Percentiles rank a stretch among this genome's conserved stretches.
Conservation (phyloP, 345 rosid species). For the Excoecaria agallocha region DNA sequence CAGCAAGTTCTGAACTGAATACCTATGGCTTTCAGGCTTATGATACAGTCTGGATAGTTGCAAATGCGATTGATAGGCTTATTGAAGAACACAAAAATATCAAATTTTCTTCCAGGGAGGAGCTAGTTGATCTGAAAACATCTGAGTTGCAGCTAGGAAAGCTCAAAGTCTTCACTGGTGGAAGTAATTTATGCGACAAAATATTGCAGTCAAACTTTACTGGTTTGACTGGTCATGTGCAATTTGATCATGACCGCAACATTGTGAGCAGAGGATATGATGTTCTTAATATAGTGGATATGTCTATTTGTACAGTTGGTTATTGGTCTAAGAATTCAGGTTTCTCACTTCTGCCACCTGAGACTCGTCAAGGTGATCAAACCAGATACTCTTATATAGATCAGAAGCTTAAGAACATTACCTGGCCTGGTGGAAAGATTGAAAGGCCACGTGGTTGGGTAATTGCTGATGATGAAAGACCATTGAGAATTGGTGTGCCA, state of each 20-base stretch:
- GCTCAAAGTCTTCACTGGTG: constrained; percentile 62
- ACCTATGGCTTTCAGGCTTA: constrained; percentile 71
- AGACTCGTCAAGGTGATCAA: constrained; percentile 28
- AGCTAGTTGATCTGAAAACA: constrained; percentile 28
- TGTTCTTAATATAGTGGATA: constrained; percentile 56
- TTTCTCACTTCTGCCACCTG: constrained; percentile 53
- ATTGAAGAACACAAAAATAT: constrained; percentile 46
- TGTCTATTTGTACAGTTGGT: constrained; percentile 52
- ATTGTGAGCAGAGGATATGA: constrained; percentile 56
- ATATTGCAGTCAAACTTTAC: constrained; percentile 64
- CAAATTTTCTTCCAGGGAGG: constrained; percentile 51
- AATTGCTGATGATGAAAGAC: constrained; percentile 55
- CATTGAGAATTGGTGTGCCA: constrained; percentile 79
- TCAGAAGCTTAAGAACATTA: constrained; percentile 51
- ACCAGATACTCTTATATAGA: constrained; percentile 25
- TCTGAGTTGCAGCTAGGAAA: constrained; percentile 40
- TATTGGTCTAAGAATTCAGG: constrained; percentile 61
- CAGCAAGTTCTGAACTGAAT: constrained; percentile 45
- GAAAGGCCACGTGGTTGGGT: constrained; percentile 85
- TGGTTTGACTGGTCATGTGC: constrained; percentile 68
- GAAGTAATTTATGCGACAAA: constrained; percentile 40
- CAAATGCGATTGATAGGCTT: constrained; percentile 51
- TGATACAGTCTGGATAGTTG: constrained; percentile 85
- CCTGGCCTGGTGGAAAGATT: constrained; percentile 78
- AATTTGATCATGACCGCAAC: constrained; percentile 51